A percentile compares a stretch with the other conserved stretches of the same genome.
phyloP scores from a whole-genome alignment of 2,329 filamentous ascomycete genomes.

The Paraconiothyrium sp. region DNA sequence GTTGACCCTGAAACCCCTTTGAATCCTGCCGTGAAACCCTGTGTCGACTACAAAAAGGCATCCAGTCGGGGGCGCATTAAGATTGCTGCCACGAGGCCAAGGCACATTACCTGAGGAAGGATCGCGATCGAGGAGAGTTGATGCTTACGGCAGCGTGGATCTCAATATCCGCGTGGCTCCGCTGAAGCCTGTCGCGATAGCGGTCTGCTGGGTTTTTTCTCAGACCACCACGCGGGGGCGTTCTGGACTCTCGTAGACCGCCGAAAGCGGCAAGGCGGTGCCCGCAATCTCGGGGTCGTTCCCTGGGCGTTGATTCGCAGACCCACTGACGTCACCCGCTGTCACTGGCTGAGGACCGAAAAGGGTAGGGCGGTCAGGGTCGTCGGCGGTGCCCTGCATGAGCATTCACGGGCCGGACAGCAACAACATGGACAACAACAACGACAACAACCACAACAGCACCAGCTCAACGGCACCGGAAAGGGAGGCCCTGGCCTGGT shows the following conservation, averaged over 20 bases:
- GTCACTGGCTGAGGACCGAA: background rate
- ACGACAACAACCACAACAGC: background rate
- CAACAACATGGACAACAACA: slow-evolving; percentile 2
- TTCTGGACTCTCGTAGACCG: slow-evolving; percentile 3
- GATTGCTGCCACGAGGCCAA: background rate
- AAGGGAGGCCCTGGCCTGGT: background rate
- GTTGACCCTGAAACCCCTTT: background rate
- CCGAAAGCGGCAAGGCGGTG: slow-evolving; percentile 7
- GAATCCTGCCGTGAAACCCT: background rate
- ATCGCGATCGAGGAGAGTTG: background rate
- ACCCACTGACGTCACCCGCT: slow-evolving; percentile 18
- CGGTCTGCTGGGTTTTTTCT: slow-evolving; percentile 4
- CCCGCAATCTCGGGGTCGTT: slow-evolving; percentile 10
- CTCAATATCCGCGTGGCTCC: slow-evolving; percentile 4
- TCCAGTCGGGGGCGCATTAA: background rate
- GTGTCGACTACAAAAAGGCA: background rate
- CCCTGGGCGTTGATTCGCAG: slow-evolving; percentile 17
- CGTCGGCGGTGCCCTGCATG: background rate
- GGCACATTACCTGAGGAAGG: background rate
- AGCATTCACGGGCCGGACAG: background rate
- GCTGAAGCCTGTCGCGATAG: slow-evolving; percentile 3
- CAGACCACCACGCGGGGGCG: slow-evolving; percentile 7
- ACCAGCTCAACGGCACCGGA: background rate
- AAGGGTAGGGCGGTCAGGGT: background rate
- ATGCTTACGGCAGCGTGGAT: background rate